phyloP scores from a whole-genome alignment of 352 stramenopile genomes.

The Pythium dissotocum region DNA sequence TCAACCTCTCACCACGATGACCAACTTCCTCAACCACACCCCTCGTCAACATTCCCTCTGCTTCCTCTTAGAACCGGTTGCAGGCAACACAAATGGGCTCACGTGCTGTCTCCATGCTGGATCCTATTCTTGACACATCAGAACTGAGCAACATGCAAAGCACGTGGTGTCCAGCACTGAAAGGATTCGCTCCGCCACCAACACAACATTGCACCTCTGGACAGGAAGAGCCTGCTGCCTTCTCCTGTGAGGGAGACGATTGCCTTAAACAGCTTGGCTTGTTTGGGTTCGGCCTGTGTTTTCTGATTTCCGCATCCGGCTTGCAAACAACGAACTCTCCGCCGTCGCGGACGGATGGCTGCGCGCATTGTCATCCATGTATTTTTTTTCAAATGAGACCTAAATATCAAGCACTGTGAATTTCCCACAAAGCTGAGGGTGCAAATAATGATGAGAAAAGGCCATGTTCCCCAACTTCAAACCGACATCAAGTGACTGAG shows the following conservation, averaged over 20 bases:
- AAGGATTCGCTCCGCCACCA: neutral
- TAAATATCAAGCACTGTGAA: too few relatives aligned
- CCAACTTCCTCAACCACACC: neutral
- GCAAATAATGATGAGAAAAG: too few relatives aligned
- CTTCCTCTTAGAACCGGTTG: neutral
- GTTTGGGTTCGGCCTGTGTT: neutral
- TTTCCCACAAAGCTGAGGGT: too few relatives aligned
- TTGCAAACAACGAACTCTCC: too few relatives aligned
- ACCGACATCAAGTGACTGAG: neutral
- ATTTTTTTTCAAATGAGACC: too few relatives aligned
- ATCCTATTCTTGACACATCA: neutral
- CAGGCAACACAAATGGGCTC: neutral
- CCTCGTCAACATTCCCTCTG: neutral
- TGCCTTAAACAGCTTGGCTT: neutral
- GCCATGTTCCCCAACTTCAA: too few relatives aligned
- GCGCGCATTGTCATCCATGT: too few relatives aligned
- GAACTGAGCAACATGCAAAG: neutral
- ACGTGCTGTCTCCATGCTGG: neutral
- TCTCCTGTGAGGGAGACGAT: neutral
- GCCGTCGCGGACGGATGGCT: too few relatives aligned
- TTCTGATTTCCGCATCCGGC: neutral
- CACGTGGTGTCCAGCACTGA: too few relatives aligned
- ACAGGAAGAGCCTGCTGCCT: neutral
- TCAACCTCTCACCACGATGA: neutral
- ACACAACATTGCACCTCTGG: neutral